Base-by-base conservation (phyloP, 2,329 filamentous ascomycete species). In the Aspergillus texensis region DNA sequence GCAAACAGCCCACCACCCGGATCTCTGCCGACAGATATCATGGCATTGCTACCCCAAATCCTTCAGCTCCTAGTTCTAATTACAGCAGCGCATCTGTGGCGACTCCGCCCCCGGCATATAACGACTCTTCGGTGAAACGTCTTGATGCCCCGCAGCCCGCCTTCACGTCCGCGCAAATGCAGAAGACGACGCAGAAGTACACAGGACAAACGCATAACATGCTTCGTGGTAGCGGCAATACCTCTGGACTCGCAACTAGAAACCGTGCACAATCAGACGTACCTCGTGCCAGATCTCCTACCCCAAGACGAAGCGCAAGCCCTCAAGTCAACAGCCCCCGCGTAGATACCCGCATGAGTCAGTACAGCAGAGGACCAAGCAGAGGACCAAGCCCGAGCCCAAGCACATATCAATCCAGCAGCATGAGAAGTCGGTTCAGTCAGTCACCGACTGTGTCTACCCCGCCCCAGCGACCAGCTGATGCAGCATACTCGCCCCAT, bases 11-110 rank as follows among this genome's bases (percentile, higher is more conserved):
- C 8, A 89, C 89, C 4, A 84, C 87, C 56, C 88, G 96, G n/a
- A 88, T 97, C 64, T 96, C 95, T n/a, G 95, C 94, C 21, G 96
- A 99, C 77, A 89, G 92, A 65, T 97, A 97, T 78, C 92, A 96
- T 74, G 94, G 95, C n/a, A 90, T 99, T 66, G 83, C 91, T 14
- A 97, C 94, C 1, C 94, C 95, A 6, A 89, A 85, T 8, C 91
- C 81, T 28, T 78, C 78, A 19, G 75, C 79, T 21, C 74, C 77
- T 39, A 74, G 79, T 16, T 77, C 80, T 24, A 67, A 71, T 14
- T 77, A 75, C 63, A 74, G 71, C 43, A 74, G 69, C 53, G 63
- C 64, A 57, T 67, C 74, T 41, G 78, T 77, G 36, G 70, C 66
- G 48, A 94, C 92, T 11, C 93, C 94, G 6, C 94, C 94, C 2